phyloP scores from a whole-genome alignment of 192 early-diverging fungal genomes.

The Entophlyctis luteolus region DNA sequence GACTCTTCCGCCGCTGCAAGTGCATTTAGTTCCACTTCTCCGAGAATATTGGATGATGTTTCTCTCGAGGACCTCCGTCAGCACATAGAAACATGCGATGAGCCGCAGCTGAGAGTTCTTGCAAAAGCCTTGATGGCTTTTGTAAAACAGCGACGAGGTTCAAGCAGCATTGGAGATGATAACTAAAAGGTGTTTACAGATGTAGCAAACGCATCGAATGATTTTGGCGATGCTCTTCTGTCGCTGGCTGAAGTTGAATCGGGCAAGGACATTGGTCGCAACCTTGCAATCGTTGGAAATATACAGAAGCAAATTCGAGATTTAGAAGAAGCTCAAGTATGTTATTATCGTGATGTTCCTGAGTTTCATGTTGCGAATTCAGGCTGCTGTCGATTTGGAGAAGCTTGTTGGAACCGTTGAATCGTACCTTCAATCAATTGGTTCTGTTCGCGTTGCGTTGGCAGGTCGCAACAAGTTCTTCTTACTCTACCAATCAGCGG shows the following conservation, averaged over 20 bases:
- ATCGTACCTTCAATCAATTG: conserved; percentile 85
- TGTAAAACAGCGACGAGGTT: conserved; percentile 39
- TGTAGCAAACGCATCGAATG: conserved; percentile 59
- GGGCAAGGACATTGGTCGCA: conserved; percentile 61
- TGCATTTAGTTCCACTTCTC: neutral
- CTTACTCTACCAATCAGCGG: conserved; percentile 64
- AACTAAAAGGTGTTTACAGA: conserved; percentile 7
- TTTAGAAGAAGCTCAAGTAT: conserved; percentile 71
- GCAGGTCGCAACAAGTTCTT: conserved; percentile 67
- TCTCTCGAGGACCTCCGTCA: conserved; percentile 72
- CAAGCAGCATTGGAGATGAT: too few species aligned
- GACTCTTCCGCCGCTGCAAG: neutral
- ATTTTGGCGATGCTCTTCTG: conserved; percentile 76
- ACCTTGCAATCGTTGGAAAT: conserved; percentile 69
- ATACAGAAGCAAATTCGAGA: conserved; percentile 77
- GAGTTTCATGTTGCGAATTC: neutral
- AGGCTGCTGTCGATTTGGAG: conserved; percentile 68
- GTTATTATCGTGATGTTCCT: neutral
- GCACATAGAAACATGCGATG: conserved; percentile 71
- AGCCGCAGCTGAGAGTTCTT: conserved; percentile 68
- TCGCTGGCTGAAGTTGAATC: conserved; percentile 68
- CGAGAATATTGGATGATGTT: conserved; percentile 47
- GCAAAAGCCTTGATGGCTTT: conserved; percentile 74
- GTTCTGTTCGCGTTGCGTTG: conserved; percentile 76
- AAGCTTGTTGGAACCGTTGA: conserved; percentile 76